Evolutionary conservation across 2,329 filamentous ascomycete species (phyloP).

Genomic region (Aspergillus sp.): DNA sequence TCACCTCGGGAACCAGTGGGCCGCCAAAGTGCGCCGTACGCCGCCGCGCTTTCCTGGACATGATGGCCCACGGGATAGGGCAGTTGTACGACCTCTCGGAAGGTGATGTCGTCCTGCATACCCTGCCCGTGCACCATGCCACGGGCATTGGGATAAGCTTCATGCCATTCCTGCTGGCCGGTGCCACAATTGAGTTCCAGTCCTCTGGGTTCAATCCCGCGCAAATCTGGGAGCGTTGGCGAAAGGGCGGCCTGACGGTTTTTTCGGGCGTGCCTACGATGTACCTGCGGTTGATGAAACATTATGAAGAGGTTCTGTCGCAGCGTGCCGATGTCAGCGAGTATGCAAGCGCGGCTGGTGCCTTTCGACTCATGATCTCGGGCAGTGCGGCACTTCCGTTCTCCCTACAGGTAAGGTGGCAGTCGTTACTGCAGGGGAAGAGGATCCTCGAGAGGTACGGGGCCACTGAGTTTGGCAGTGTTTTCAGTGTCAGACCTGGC

Average conservation of each 20-base stretch:
- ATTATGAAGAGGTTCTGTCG: conserved; percentile 31
- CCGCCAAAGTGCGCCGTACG: conserved; percentile 40
- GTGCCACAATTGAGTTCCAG: conserved; percentile 45
- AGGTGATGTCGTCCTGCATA: conserved; percentile 41
- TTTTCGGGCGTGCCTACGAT: conserved; percentile 53
- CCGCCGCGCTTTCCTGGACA: conserved; percentile 34
- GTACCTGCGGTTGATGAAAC: conserved; percentile 47
- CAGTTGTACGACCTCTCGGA: conserved; percentile 39
- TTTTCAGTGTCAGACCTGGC: too few species aligned
- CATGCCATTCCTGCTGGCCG: conserved; percentile 48
- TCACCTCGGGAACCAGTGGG: conserved; percentile 39
- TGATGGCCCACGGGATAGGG: conserved; percentile 23
- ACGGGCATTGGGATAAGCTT: conserved; percentile 42
- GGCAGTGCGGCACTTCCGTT: conserved; percentile 47
- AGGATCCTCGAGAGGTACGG: conserved; percentile 47
- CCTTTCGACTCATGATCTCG: conserved; percentile 44
- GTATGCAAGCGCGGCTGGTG: too few species aligned
- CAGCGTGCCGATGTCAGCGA: too few species aligned
- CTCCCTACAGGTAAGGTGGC: conserved; percentile 55
- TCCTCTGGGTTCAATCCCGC: conserved; percentile 42
- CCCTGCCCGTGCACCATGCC: conserved; percentile 50
- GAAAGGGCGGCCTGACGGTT: conserved; percentile 42
- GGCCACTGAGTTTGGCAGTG: conserved; percentile 46
- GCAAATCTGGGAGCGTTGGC: conserved; percentile 46
- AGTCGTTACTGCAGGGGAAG: conserved; percentile 14